Conservation (phyloP, 2,329 filamentous ascomycete species). For the Phialemonium atrogriseum region DNA sequence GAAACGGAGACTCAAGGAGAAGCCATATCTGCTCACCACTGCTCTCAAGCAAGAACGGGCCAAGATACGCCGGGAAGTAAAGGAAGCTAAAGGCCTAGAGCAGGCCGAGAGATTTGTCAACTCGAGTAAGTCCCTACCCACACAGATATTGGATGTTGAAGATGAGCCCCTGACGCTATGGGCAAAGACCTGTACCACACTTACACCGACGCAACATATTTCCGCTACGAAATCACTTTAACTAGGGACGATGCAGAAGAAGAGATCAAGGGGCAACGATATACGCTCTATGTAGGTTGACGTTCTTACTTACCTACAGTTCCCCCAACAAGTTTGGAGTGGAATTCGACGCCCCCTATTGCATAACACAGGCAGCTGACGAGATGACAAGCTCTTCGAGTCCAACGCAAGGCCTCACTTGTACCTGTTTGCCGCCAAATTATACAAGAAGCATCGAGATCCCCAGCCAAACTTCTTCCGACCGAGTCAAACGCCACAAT, state of each 20-base stretch:
- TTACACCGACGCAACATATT: constrained; percentile 54
- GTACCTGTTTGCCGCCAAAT: constrained; percentile 53
- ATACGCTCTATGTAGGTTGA: constrained; percentile 47
- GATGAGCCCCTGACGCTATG: neutral
- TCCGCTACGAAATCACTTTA: constrained; percentile 56
- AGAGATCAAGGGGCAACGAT: constrained; percentile 47
- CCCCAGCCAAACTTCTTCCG: constrained; percentile 26
- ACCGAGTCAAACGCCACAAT: constrained; percentile 27
- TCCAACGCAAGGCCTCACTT: constrained; percentile 48
- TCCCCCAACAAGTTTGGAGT: neutral
- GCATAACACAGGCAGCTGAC: neutral
- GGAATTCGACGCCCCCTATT: no score
- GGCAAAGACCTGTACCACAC: constrained; percentile 50
- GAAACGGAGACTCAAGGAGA: constrained; percentile 19
- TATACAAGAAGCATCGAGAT: constrained; percentile 31
- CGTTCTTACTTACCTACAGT: neutral
- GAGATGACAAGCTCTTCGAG: constrained; percentile 53
- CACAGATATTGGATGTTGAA: no score
- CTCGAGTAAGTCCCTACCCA: constrained; percentile 33
- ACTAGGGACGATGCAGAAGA: constrained; percentile 38
- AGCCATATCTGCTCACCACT: constrained; percentile 26
- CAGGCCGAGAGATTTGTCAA: constrained; percentile 35
- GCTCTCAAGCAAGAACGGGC: constrained; percentile 25
- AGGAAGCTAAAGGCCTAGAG: constrained; percentile 20
- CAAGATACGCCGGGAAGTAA: constrained; percentile 24